These are phyloP conservation scores for Dothidotthia symphoricarpi DNA, from an alignment of 2,329 filamentous ascomycete genomes.

Conservation along the genomic window DNA sequence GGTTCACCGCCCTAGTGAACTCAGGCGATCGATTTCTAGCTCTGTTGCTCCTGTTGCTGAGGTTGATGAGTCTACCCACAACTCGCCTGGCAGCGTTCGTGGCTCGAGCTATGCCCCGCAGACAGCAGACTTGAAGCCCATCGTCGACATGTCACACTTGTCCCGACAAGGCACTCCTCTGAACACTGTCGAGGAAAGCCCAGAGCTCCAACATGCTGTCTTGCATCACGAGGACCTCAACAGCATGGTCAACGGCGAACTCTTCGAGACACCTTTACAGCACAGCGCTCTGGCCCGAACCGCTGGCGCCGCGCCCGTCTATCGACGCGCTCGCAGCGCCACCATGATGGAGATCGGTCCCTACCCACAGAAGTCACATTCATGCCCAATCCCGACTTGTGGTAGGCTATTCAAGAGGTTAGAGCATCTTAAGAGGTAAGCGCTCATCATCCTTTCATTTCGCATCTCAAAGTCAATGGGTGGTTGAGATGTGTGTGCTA, in stretches of 20 bases:
- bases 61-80: slow-evolving; percentile 72
- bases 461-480: slow-evolving; percentile 8
- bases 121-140: slow-evolving; percentile 69
- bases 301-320: slow-evolving; percentile 65
- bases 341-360: slow-evolving; percentile 96
- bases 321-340: slow-evolving; percentile 86
- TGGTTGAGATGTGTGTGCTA: slow-evolving; percentile 8
- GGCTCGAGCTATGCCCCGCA: slow-evolving; percentile 56
- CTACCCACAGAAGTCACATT: slow-evolving; percentile 97
- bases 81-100: slow-evolving; percentile 74
- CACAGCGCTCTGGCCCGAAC: slow-evolving; percentile 60
- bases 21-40: slow-evolving; percentile 84
- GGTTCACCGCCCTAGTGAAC: slow-evolving; percentile 79
- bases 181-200: slow-evolving; percentile 78
- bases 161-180: slow-evolving; percentile 91
- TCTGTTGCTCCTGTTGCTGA: slow-evolving; percentile 82
- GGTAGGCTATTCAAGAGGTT: slow-evolving; percentile 97
- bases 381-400: slow-evolving; percentile 97
- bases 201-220: slow-evolving; percentile 68
- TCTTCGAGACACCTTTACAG: slow-evolving; percentile 48
- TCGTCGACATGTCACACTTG: slow-evolving; percentile 79
- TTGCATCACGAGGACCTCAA: slow-evolving; percentile 69
- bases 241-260: slow-evolving; percentile 39
- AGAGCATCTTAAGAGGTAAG: slow-evolving; percentile 98
- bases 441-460: slow-evolving; percentile 41